These are phyloP conservation scores for Brasenia schreberi DNA, from an alignment of 164 flowering plant genomes.

Conservation along the genomic window DNA sequence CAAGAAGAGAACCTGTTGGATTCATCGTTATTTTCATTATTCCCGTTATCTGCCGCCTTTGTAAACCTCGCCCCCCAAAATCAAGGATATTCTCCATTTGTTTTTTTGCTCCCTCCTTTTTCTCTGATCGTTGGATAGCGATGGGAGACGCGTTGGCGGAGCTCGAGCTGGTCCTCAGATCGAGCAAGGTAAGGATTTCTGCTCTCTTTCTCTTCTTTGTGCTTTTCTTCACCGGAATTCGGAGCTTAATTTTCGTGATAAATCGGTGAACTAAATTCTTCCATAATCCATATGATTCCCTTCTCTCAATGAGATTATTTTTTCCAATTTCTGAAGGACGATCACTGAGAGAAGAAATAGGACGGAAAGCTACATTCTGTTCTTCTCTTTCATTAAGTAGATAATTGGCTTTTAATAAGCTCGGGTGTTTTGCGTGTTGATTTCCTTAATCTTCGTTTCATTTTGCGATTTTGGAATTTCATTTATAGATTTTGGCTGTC, in stretches of 20 bases:
- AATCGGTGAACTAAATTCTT: background rate
- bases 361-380: background rate
- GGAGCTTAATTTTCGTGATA: background rate
- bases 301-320: background rate
- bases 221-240: background rate
- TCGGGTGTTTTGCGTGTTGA: too few species aligned
- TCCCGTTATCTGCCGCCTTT: too few species aligned
- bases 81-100: too few species aligned
- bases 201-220: background rate
- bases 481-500: too few species aligned
- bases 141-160: constrained; percentile 32
- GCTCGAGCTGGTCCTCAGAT: constrained; percentile 21
- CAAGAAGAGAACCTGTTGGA: too few species aligned
- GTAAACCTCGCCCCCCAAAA: too few species aligned
- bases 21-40: too few species aligned
- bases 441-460: too few species aligned
- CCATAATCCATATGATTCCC: background rate
- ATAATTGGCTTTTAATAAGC: too few species aligned
- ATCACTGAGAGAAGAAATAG: background rate
- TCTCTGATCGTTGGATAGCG: background rate
- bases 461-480: too few species aligned
- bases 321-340: too few species aligned
- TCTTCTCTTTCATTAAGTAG: background rate
- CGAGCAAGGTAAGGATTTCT: constrained; percentile 18
- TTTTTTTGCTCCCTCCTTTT: too few species aligned